phyloP scores from a whole-genome alignment of 495 filamentous ascomycete species.

The Barbatosphaeria neglecta region DNA sequence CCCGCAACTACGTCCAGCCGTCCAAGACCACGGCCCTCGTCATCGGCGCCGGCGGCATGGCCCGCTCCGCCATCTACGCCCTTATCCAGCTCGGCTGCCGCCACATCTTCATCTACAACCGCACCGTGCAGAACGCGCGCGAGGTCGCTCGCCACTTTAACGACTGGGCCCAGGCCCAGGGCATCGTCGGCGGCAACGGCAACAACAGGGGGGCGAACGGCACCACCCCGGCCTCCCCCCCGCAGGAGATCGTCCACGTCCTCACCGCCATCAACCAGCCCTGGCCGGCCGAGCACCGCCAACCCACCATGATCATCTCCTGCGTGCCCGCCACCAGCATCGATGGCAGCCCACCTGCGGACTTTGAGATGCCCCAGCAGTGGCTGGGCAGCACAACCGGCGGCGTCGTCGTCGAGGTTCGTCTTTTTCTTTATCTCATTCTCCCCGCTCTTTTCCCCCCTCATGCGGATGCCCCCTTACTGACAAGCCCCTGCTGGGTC shows the following conservation, averaged over 20 bases:
- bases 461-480: not conserved
- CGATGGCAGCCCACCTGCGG: slow-evolving; percentile 50
- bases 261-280: slow-evolving; percentile 43
- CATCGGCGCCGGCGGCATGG: slow-evolving; percentile 75
- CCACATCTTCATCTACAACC: slow-evolving; percentile 69
- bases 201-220: slow-evolving; percentile 23
- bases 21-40: slow-evolving; percentile 56
- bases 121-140: slow-evolving; percentile 49
- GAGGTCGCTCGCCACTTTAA: slow-evolving; percentile 67
- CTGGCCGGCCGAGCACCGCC: slow-evolving; percentile 54
- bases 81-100: slow-evolving; percentile 67
- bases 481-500: not conserved
- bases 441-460: not conserved
- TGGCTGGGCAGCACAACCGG: slow-evolving; percentile 71
- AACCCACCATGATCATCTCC: slow-evolving; percentile 64
- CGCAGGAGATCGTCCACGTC: slow-evolving; percentile 44
- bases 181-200: slow-evolving; percentile 25
- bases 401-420: slow-evolving; percentile 68
- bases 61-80: slow-evolving; percentile 66
- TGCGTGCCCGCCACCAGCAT: slow-evolving; percentile 63
- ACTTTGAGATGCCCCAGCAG: slow-evolving; percentile 62
- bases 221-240: not conserved
- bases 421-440: too few relatives aligned
- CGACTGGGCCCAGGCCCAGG: slow-evolving; percentile 21
- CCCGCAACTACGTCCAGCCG: slow-evolving; percentile 63